Base-by-base conservation (phyloP, 805 yeast genomes). In the Millerozyma acaciae region DNA sequence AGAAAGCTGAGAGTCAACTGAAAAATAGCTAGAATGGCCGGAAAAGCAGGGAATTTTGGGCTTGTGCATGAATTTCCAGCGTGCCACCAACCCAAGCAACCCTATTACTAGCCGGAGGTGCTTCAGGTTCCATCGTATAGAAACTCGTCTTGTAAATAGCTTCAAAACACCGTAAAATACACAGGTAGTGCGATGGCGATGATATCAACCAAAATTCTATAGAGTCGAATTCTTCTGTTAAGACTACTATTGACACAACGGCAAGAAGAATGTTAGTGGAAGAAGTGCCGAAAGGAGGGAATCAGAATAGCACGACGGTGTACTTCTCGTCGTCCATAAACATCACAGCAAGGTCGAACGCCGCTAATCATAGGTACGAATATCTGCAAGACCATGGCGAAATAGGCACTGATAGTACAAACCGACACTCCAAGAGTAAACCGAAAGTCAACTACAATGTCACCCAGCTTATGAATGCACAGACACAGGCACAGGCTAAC, bases 381-480 rank as follows among this genome's bases (percentile, higher is more conserved):
- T 21, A 17, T n/a, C 30, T 18, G 10, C 53, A 44, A 9, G 34
- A 36, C 15, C 35, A 40, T 6, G 49, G 43, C 2, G 52, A 42
- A n/a, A 48, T 44, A n/a, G 40, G 39, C 15, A 7, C 24, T 13
- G 18, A 40, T 9, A 40, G 42, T 26, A 44, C 47, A 12, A 53
- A 49, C 20, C 48, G 55, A 36, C 23, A 20, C 8, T 26, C 33
- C 14, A 61, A 60, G 37, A 58, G 54, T 36, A 48, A 70, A 27
- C 60, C 68, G 10, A 67, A 67, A 39, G 68, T 67, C 35, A 67
- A 67, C 48, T 67, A 67, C 42, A 67, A 67, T 45, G 52, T 67
- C 30, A 67, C 59, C 21, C 63, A 53, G 34, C 49, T 67, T 36
- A 62, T 66, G 64, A 59, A 64, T 43, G 65, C 65, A 4, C 73